These are phyloP conservation scores for Galerina sulciceps DNA, from an alignment of 768 basidiomycete genomes.

Conservation along the genomic window DNA sequence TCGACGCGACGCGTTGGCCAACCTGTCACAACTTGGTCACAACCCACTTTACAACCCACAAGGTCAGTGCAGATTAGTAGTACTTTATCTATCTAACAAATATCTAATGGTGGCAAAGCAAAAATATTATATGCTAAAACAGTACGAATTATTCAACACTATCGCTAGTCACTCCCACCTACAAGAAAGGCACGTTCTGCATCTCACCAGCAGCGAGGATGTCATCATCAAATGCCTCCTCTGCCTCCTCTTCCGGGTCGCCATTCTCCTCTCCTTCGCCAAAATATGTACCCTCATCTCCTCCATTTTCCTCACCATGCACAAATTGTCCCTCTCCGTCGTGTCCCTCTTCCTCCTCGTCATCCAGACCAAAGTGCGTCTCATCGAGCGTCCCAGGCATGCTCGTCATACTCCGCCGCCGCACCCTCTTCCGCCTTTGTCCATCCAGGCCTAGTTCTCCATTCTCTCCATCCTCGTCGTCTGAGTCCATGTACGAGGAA, in stretches of 20 bases:
- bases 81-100: no score
- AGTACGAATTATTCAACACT: background rate
- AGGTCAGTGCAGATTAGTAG: background rate
- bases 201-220: conserved; percentile 34
- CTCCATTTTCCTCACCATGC: conserved; percentile 37
- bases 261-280: conserved; percentile 81
- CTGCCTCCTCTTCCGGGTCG: conserved; percentile 83
- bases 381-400: conserved; percentile 86
- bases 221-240: conserved; percentile 61
- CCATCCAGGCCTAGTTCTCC: conserved; percentile 45
- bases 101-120: background rate
- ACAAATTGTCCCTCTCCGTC: conserved; percentile 33
- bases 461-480: conserved; percentile 56
- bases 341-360: conserved; percentile 44
- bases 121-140: background rate
- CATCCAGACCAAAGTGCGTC: conserved; percentile 57
- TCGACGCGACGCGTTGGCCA: conserved; percentile 10
- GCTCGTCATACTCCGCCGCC: conserved; percentile 74
- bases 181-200: conserved; percentile 36
- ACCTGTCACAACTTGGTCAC: conserved; percentile 9
- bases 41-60: background rate
- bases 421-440: conserved; percentile 38
- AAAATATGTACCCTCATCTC: conserved; percentile 58
- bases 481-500: conserved; percentile 57
- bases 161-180: background rate